Evolutionary conservation across 2,329 filamentous ascomycete genomes (phyloP).

Genomic region (Fusarium protoensiforme): DNA sequence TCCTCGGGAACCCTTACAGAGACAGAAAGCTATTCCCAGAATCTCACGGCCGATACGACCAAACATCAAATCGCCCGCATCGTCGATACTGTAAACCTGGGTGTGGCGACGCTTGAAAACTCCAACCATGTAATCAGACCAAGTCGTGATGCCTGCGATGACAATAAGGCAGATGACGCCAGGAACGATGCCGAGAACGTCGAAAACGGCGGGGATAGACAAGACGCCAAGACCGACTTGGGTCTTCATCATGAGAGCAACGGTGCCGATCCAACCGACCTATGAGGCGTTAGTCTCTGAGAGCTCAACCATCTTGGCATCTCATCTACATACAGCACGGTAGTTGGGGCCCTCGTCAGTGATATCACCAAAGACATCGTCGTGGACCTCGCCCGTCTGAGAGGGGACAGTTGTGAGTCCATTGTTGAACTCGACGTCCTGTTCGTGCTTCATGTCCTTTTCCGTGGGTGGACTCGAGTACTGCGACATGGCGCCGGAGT

Average conservation of each 20-base stretch:
- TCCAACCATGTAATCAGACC: conserved; percentile 61
- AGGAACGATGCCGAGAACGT: conserved; percentile 59
- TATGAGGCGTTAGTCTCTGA: conserved; percentile 29
- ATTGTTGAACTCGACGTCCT: conserved; percentile 2
- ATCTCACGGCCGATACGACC: conserved; percentile 57
- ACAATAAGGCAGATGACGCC: conserved; percentile 56
- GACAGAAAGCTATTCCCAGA: conserved; percentile 50
- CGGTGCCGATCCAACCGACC: conserved; percentile 57
- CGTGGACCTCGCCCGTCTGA: conserved; percentile 24
- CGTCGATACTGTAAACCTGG: conserved; percentile 64
- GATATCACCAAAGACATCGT: conserved; percentile 47
- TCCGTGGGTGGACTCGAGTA: conserved; percentile 20
- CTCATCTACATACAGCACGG: conserved; percentile 38
- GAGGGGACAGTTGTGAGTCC: conserved; percentile 9
- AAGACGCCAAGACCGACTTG: conserved; percentile 59
- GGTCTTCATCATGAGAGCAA: conserved; percentile 60
- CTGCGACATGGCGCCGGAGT: conserved; percentile 16
- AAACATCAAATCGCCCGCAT: conserved; percentile 60
- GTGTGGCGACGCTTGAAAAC: conserved; percentile 62
- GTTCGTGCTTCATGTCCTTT: conserved; percentile 30
- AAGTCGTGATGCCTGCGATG: conserved; percentile 58
- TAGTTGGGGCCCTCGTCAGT: conserved; percentile 46
- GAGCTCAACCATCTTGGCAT: not conserved
- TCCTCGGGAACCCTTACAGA: conserved; percentile 43
- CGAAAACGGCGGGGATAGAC: conserved; percentile 58